phyloP scores from a whole-genome alignment of 257 asterid genomes.

The Fraxinus pennsylvanica region DNA sequence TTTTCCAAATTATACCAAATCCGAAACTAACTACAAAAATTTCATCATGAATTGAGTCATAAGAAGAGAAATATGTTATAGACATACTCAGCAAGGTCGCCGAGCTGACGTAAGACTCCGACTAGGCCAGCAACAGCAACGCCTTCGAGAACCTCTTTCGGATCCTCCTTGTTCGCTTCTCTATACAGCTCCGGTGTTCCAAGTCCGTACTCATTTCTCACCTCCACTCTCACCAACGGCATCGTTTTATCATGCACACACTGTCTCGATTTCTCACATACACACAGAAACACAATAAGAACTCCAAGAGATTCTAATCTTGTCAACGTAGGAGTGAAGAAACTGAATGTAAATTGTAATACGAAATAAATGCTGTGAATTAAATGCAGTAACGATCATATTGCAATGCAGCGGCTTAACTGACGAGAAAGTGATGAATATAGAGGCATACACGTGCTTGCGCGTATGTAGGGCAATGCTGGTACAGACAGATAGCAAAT shows the following conservation, averaged over 20 bases:
- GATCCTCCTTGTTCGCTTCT: constrained; percentile 64
- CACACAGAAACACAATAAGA: constrained; percentile 5
- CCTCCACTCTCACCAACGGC: constrained; percentile 80
- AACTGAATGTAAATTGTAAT: constrained; percentile 20
- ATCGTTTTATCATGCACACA: constrained; percentile 32
- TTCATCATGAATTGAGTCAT: not conserved
- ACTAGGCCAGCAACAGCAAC: constrained; percentile 84
- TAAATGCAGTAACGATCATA: constrained; percentile 36
- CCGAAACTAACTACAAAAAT: not conserved
- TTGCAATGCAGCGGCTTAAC: constrained; percentile 43
- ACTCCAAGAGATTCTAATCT: constrained; percentile 20
- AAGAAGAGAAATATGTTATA: not conserved
- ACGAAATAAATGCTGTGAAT: constrained; percentile 34
- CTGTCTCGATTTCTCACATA: constrained; percentile 5
- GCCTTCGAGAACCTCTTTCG: constrained; percentile 77
- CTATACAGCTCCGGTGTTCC: constrained; percentile 76
- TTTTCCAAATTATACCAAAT: not conserved
- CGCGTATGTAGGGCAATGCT: not conserved
- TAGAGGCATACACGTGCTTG: constrained; percentile 24
- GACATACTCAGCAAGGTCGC: constrained; percentile 87
- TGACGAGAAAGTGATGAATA: constrained; percentile 35
- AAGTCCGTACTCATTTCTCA: constrained; percentile 75
- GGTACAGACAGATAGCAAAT: constrained; percentile 7
- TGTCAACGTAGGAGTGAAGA: constrained; percentile 5
- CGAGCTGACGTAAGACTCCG: constrained; percentile 91